Evolutionary conservation across 768 basidiomycete genomes (phyloP).

Genomic region (Arthromyces matolae): DNA sequence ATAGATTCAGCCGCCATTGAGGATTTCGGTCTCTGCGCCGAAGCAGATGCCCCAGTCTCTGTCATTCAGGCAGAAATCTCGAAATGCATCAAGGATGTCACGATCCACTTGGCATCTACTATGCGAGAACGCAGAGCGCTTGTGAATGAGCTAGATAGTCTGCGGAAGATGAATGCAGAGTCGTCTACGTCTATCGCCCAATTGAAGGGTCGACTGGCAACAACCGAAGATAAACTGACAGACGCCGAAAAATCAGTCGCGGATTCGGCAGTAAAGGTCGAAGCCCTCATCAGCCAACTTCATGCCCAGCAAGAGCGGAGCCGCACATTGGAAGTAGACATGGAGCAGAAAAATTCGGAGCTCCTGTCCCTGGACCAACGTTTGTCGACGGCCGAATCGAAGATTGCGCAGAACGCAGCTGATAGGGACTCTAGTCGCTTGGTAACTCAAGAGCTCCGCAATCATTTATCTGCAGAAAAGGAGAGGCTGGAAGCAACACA

Average conservation of each 20-base stretch:
- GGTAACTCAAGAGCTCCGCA: constrained; percentile 10
- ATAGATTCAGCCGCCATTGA: too few species aligned
- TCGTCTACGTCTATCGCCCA: constrained; percentile 6
- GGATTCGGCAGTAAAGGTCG: constrained; percentile 8
- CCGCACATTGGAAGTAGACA: constrained; percentile 4
- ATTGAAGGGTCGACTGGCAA: constrained; percentile 6
- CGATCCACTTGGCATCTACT: constrained; percentile 15
- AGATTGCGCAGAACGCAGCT: constrained; percentile 7
- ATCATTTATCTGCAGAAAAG: constrained; percentile 6
- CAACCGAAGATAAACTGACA: constrained; percentile 2
- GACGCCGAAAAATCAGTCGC: constrained; percentile 3
- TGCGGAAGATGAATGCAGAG: constrained; percentile 6
- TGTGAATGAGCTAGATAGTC: constrained; percentile 6
- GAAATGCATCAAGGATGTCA: too few species aligned
- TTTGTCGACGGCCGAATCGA: constrained; percentile 10
- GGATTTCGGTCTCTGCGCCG: constrained; percentile 4
- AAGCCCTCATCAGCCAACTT: constrained; percentile 9
- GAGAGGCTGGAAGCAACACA: constrained; percentile 6
- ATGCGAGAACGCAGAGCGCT: constrained; percentile 10
- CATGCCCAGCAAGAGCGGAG: constrained; percentile 10
- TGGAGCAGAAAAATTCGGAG: constrained; percentile 10
- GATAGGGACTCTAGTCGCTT: constrained; percentile 6
- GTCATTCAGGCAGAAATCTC: too few species aligned
- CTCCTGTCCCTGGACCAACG: constrained; percentile 8
- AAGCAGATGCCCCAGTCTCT: too few species aligned